Percentiles rank a stretch among this genome's conserved stretches.
Conservation (phyloP, 2,329 filamentous ascomycete species). For the Scedosporium minutisporum region DNA sequence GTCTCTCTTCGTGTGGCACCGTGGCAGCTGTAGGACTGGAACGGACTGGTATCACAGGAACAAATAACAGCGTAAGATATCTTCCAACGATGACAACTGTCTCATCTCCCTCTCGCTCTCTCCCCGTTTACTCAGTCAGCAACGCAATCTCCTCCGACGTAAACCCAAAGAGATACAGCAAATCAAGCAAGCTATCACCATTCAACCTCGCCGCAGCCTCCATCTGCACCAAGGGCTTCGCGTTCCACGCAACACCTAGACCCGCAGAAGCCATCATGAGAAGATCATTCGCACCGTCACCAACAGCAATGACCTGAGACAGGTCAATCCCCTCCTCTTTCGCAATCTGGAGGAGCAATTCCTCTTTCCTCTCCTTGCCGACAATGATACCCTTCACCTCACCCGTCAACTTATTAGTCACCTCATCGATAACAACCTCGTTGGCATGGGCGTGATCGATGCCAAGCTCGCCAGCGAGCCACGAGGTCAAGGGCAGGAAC, state of each 20-base stretch:
- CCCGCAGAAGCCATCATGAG: constrained; percentile 70
- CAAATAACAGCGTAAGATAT: background rate
- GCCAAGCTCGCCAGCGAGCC: constrained; percentile 71
- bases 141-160: constrained; percentile 51
- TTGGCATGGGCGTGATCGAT: constrained; percentile 88
- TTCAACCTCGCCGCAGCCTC: constrained; percentile 67
- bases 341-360: constrained; percentile 63
- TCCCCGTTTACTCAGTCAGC: constrained; percentile 24
- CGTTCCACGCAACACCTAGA: constrained; percentile 73
- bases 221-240: constrained; percentile 73
- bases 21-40: background rate
- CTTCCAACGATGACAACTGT: background rate
- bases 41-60: background rate
- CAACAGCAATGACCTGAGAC: constrained; percentile 62
- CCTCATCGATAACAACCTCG: constrained; percentile 57
- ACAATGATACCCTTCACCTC: constrained; percentile 65
- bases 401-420: constrained; percentile 52
- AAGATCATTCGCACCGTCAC: constrained; percentile 76
- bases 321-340: constrained; percentile 54
- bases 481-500: constrained; percentile 79
- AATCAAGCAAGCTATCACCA: constrained; percentile 57
- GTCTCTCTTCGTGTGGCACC: background rate
- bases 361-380: constrained; percentile 64
- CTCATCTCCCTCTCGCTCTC: constrained; percentile 9
- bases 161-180: constrained; percentile 67